Base-by-base conservation (phyloP, 208 protist genomes). In the Wallacemonas rigidus region DNA sequence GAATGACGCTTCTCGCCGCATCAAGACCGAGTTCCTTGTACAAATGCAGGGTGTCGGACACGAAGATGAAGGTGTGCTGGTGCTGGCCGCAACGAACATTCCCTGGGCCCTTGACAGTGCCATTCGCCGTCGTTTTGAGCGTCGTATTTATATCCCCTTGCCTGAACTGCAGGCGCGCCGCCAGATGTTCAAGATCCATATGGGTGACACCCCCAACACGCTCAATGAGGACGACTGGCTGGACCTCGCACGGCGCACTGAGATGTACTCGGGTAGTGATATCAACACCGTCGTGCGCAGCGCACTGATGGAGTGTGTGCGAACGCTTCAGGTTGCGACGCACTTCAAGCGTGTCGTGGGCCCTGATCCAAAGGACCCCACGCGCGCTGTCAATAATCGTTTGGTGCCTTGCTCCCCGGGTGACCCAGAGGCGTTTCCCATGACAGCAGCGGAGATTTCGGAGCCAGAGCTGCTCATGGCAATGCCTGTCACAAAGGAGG, bases 1-100 rank as follows among this genome's bases (percentile, higher is more conserved):
- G 68, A 94, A 97, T 58, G 93, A 97, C 54, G 90, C 90, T 4
- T 93, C 98, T 5, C 85, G 98, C 39, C 90, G 99, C 62, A 96
- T 99, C 55, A 99, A 99, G 81, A 99, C 98, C 15, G 99, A 99
- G 87, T 99, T 99, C 73, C 86, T 99, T 2, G 98, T 99, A 8
- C 98, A 99, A 82, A 93, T 97, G 89, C 89, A 97, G 51, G 94
- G 93, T 53, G 95, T 94, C 3, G 90, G 91, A 47, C 69, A 92
- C 73, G 84, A 92, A 15, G 88, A 94, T 50, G 90, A 98, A 58
- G 86, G 89, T 8, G 90, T 98, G 53, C 82, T 98, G 9, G 92
- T 98, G 71, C 80, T 98, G 0, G 95, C 90, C 12, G 95, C 95
- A 2, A 97, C 92, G 38, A 98, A 98, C 77, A 93, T 94, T 67